Conservation (phyloP, 1,139 yeast species). For the Hyphopichia pseudoburtonii region DNA sequence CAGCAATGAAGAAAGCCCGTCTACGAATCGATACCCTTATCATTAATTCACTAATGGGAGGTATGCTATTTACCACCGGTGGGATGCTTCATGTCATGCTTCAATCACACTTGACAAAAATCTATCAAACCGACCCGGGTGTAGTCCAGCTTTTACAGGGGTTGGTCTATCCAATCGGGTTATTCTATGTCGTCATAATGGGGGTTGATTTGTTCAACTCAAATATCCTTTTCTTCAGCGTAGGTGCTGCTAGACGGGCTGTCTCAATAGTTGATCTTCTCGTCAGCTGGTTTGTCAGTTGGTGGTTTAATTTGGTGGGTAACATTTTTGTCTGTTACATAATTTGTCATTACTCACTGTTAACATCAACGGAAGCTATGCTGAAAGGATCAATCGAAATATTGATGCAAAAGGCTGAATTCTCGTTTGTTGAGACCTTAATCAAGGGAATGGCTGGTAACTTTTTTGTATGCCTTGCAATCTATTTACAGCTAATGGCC, state of each 20-base stretch:
- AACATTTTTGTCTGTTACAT: conserved; percentile 65
- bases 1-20: conserved; percentile 78
- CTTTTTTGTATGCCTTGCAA: conserved; percentile 71
- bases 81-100: conserved; percentile 66
- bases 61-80: conserved; percentile 66
- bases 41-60: conserved; percentile 68
- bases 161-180: conserved; percentile 61
- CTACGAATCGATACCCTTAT: conserved; percentile 56
- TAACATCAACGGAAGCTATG: conserved; percentile 38
- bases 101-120: conserved; percentile 50
- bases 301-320: conserved; percentile 63
- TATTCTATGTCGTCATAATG: conserved; percentile 69
- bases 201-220: conserved; percentile 77
- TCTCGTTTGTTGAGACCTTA: conserved; percentile 57
- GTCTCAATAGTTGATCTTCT: conserved; percentile 60
- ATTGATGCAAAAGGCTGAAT: conserved; percentile 46
- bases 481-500: conserved; percentile 72
- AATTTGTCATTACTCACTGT: conserved; percentile 55
- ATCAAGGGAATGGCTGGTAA: conserved; percentile 72
- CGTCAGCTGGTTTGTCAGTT: conserved; percentile 70
- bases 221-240: conserved; percentile 66
- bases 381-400: conserved; percentile 48
- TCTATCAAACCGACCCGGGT: conserved; percentile 50
- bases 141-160: conserved; percentile 56
- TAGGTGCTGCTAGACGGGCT: conserved; percentile 67